These are phyloP conservation scores for Parastagonospora nodorum DNA, from an alignment of 2,329 filamentous ascomycete species.

Conservation along the genomic window DNA sequence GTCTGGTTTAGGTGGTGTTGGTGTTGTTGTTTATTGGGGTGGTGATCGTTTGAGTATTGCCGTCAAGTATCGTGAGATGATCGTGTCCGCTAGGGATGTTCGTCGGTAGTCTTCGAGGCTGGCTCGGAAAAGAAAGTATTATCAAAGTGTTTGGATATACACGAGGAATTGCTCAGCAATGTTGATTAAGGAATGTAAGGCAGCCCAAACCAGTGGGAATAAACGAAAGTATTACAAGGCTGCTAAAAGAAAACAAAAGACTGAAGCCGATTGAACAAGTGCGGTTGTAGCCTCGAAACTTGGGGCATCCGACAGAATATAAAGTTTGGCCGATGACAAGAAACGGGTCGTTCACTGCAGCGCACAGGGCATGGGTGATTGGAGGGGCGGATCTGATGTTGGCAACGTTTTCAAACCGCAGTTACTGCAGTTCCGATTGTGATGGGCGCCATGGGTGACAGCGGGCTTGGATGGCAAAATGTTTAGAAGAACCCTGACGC, in stretches of 20 bases:
- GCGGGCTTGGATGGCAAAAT: conserved; percentile 38
- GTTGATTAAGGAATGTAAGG: conserved; percentile 57
- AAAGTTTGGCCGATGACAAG: conserved; percentile 36
- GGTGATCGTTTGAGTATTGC: conserved; percentile 6
- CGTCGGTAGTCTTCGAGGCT: conserved; percentile 56
- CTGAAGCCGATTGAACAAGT: conserved; percentile 45
- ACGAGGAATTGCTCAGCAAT: conserved; percentile 50
- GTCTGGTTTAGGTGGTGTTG: conserved; percentile 3
- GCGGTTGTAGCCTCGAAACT: conserved; percentile 46
- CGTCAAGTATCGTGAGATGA: conserved; percentile 20
- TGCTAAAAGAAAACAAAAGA: conserved; percentile 47
- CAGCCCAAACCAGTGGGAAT: conserved; percentile 60
- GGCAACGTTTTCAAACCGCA: conserved; percentile 50
- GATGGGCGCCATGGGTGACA: conserved; percentile 42
- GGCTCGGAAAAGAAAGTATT: conserved; percentile 47
- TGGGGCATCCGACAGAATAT: conserved; percentile 44
- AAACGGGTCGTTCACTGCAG: conserved; percentile 35
- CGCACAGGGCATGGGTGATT: conserved; percentile 42
- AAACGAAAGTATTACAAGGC: conserved; percentile 54
- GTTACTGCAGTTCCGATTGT: conserved; percentile 42
- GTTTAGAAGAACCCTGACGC: conserved; percentile 46
- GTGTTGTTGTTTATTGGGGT: conserved; percentile 34
- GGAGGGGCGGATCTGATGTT: conserved; percentile 47
- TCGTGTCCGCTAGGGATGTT: conserved; percentile 32
- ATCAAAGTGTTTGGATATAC: conserved; percentile 34